phyloP scores from a whole-genome alignment of 2,329 filamentous ascomycete species.

The Chaetomium sp. region DNA sequence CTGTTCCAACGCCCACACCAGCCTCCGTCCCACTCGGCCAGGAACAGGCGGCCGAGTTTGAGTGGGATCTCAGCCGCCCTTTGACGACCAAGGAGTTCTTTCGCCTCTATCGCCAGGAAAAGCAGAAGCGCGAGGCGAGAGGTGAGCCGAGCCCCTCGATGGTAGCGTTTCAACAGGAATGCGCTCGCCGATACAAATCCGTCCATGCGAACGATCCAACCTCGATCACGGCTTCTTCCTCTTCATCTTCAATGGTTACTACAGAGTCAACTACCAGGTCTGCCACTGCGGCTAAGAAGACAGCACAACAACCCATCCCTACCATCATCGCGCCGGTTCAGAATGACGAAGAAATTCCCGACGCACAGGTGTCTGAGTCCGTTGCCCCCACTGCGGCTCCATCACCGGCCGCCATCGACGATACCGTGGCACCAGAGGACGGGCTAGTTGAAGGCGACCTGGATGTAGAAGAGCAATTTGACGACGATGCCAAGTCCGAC shows the following conservation, averaged over 20 bases:
- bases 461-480: conserved; percentile 13
- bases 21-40: conserved; percentile 6
- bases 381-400: conserved; percentile 19
- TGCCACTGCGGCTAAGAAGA: background rate
- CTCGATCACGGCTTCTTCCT: background rate
- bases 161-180: conserved; percentile 19
- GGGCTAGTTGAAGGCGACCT: conserved; percentile 16
- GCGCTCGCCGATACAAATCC: conserved; percentile 14
- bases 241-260: background rate
- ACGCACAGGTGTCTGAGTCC: conserved; percentile 15
- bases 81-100: conserved; percentile 17
- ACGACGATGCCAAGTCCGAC: conserved; percentile 12
- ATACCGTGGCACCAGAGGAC: conserved; percentile 15
- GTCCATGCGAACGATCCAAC: conserved; percentile 3
- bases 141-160: conserved; percentile 16
- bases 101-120: conserved; percentile 16
- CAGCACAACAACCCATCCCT: background rate
- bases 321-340: background rate
- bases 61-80: conserved; percentile 18
- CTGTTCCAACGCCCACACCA: conserved; percentile 6
- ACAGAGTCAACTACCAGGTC: background rate
- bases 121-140: conserved; percentile 8
- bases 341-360: conserved; percentile 6
- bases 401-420: conserved; percentile 18
- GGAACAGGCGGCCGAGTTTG: background rate